A percentile compares a stretch with the other conserved stretches of the same genome.
These are phyloP conservation scores for Skeletonema grethae DNA, from an alignment of 108 stramenopile species.

Conservation along the genomic window DNA sequence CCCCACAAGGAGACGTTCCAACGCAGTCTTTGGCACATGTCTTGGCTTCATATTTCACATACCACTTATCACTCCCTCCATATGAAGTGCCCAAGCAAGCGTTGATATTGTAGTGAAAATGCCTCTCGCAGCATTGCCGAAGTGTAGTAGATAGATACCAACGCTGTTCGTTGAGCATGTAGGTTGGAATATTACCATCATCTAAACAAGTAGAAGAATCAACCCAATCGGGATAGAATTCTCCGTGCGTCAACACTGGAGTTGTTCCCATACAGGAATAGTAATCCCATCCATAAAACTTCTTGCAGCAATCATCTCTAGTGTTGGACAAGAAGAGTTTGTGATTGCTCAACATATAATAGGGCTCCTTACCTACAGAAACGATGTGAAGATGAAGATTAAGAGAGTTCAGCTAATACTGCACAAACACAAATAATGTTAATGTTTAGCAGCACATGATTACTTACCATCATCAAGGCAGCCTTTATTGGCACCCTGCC, in stretches of 20 bases:
- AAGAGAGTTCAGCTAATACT: neutral
- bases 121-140: neutral
- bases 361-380: slow-evolving; percentile 1
- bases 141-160: slow-evolving; percentile 4
- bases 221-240: neutral
- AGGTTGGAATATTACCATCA: neutral
- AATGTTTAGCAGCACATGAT: neutral
- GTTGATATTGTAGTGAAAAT: too few species aligned
- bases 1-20: neutral
- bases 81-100: neutral
- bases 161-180: slow-evolving; percentile 11
- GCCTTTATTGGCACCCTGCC: neutral
- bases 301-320: slow-evolving; percentile 2
- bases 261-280: neutral
- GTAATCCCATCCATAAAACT: neutral
- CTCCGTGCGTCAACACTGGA: neutral
- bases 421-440: neutral
- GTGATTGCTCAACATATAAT: slow-evolving; percentile 4
- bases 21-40: neutral
- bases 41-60: neutral
- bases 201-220: neutral
- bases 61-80: neutral
- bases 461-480: slow-evolving; percentile 1
- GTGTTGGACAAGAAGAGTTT: neutral
- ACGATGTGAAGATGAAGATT: neutral